Base-by-base conservation (phyloP, 148 eudicot genomes). In the Drosera capensis region DNA sequence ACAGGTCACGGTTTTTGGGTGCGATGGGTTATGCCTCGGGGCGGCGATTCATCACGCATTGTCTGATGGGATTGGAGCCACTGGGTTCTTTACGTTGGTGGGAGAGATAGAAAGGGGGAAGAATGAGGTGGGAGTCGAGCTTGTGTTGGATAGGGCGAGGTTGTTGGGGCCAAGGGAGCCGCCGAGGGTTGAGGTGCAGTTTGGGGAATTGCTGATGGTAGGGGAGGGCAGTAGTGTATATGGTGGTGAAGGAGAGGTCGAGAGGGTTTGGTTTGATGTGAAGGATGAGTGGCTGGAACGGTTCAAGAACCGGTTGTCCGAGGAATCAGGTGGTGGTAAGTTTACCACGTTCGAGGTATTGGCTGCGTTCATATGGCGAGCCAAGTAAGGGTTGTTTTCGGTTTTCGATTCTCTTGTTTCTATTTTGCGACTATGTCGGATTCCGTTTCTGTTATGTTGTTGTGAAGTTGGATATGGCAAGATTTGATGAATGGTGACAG, bases 301-400 rank as follows among this genome's bases (percentile, higher is more conserved):
- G 65, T 55, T 77, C 26, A 82, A 74, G 58, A 46, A 36, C 14
- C 40, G 62, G 20, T 31, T 77, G 2, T 40, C 41, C 14, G 78
- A 74, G 17, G 60, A 48, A 20, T 71, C 79, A 56, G 82, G 79
- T 18, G 69, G 46, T 3, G 66, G 48, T 14, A n/a, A n/a, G n/a
- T 78, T 66, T 39, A 81, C 92, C 11, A 77, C 92, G 0, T 81
- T 81, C 43, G 92, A 81, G 66, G 92, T 84, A 24, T 56, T 82
- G 55, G 85, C 85, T 45, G 79, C 85, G 52, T 69, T 64, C 62
- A 78, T 82, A 34, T 81, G 85, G 92, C 72, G 71, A 22, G 68
- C 85, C 41, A 81, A 60, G 85, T 81, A 65, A 21, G 63, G 38
- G 20, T 7, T 8, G 14, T 25, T 12, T n/a, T n/a, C n/a, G n/a